Evolutionary conservation across 106 monocot species (phyloP), one percentile per base, ranked within the genome.

Genomic region (Triglochin maritima): DNA sequence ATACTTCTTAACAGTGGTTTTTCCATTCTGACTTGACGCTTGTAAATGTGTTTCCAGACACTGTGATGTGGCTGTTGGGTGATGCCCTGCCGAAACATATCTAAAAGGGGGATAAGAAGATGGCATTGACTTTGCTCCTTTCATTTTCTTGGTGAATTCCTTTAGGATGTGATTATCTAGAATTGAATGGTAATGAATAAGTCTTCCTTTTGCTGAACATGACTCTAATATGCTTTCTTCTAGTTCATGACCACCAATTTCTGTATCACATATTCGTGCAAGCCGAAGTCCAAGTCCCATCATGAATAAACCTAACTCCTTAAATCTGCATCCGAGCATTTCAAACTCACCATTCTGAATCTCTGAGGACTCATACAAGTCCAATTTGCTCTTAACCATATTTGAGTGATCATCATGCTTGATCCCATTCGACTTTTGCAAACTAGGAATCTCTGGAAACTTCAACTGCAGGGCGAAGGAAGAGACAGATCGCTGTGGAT

Each of bases 141-240:
- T 84, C 58, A 47, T 63, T 66, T 67, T 83, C 69, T 65, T 78
- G 45, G 12, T 69, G 42, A 7, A 46, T 17, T 81, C 65, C 67
- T 80, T 90, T 4, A 90, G 77, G 50, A 90, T 57, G 63, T 66
- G 4, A 46, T 74, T 78, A 59, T 95, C 95, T 11, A 78, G 42
- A 5, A 7, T 16, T 44, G 92, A 92, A 66, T 94, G 94, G 63
- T 94, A 94, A 57, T 94, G 94, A 58, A 95, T 90, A 47, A 95
- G 90, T 44, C 95, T 81, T 1, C 87, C 95, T 71, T 95, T 95
- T 14, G 85, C 95, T 17, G 74, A 81, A 16, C 87, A 68, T 4
- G 87, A 86, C 44, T 83, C 75, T 53, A 83, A 54, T 47, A 95
- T 81, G 66, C 83, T 85, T 54, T 81, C 47, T 56, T 87, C 83